Conservation (phyloP, 2,329 filamentous ascomycete genomes). For the Aspergillus felis region DNA sequence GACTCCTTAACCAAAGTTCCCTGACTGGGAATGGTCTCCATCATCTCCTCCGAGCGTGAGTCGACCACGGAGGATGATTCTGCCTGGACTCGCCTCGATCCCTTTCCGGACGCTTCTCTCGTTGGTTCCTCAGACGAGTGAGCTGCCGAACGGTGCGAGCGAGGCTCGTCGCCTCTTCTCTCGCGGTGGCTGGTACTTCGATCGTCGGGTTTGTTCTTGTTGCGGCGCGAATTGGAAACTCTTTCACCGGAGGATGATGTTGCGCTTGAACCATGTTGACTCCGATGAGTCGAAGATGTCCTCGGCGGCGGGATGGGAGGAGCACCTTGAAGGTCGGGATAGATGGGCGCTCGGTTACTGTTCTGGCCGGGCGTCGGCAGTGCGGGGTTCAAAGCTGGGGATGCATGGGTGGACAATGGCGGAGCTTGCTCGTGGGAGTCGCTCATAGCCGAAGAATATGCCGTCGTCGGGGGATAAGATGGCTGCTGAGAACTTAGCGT, state of each 20-base stretch:
- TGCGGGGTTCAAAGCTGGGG: conserved; percentile 36
- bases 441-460: conserved; percentile 41
- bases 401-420: conserved; percentile 39
- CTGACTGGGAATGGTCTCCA: conserved; percentile 54
- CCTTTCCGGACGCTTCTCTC: conserved; percentile 35
- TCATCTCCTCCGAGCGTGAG: conserved; percentile 37
- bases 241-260: conserved; percentile 32
- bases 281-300: conserved; percentile 70
- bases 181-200: conserved; percentile 41
- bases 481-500: conserved; percentile 27
- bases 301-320: conserved; percentile 73
- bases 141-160: conserved; percentile 45
- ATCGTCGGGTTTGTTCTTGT: conserved; percentile 37
- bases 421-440: conserved; percentile 43
- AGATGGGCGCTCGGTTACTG: conserved; percentile 30
- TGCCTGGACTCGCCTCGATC: conserved; percentile 35
- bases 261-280: conserved; percentile 36
- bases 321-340: conserved; percentile 51
- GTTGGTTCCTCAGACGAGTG: conserved; percentile 47
- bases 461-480: conserved; percentile 28
- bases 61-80: conserved; percentile 30
- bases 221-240: conserved; percentile 38
- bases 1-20: conserved; percentile 67
- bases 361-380: conserved; percentile 25
- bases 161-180: conserved; percentile 35